Base-by-base conservation (phyloP, 1,284 basidiomycete genomes). In the Papiliotrema nemorosa region DNA sequence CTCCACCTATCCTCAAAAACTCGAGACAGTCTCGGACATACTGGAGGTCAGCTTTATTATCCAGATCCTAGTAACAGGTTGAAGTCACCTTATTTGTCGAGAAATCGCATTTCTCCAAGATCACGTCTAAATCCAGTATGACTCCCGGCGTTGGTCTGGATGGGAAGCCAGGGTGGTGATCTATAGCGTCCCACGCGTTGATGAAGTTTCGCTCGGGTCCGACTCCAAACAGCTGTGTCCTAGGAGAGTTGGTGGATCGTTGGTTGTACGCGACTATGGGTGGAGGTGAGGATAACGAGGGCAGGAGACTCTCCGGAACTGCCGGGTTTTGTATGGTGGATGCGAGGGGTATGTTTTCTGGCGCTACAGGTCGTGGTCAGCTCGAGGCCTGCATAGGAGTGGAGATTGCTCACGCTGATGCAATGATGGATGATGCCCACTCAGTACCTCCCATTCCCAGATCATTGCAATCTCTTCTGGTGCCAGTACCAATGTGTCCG, bases 401-500 rank as follows among this genome's bases (percentile, higher is more conserved):
- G n/a, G n/a, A n/a, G n/a, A n/a, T n/a, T n/a, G n/a, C 86, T 63
- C 70, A 91, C 89, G 81, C 63, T 80, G 78, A 51, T 82, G 78
- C 47, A 81, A 79, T 71, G 87, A 90, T 2, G 92, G 91, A 76
- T 91, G 90, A 73, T 94, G 90, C 1, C 92, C 92, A 60, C 88
- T 87, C 38, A 82, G 77, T 50, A 96, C 81, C 75, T 97, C 91
- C 90, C 90, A 96, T 59, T 86, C 79, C 91, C 91, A 96, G 72
- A 97, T 87, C 62, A 84, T 81, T 59, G 85, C 84, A 35, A 93
- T 67, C 66, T 94, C 89, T 47, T 86, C 84, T 44, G 82, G 78
- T 38, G 79, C 79, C 58, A 86, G 86, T 36, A 96, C 84, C 36
- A 89, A 79, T 5, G 90, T 91, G 43, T 84, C 79, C 6, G 85